Evolutionary conservation across 2,329 filamentous ascomycete species (phyloP).

Genomic region (Trichoderma breve): DNA sequence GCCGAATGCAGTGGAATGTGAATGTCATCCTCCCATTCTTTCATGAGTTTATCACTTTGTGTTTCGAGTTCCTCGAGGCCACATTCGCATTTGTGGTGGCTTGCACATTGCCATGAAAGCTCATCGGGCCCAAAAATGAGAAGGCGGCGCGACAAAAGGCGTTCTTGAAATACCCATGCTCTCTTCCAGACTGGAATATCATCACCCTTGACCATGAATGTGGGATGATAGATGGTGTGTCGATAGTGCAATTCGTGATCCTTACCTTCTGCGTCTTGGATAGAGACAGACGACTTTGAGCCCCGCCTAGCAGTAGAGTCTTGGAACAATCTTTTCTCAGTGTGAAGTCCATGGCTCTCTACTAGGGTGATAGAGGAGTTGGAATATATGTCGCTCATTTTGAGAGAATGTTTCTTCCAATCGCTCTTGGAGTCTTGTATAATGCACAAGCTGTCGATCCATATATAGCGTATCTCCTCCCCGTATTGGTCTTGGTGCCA

Average conservation of each 20-base stretch:
- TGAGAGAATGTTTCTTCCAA: slow-evolving; percentile 10
- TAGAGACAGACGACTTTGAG: not conserved
- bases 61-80: slow-evolving; percentile 5
- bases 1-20: not conserved
- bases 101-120: slow-evolving; percentile 16
- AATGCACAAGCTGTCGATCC: slow-evolving; percentile 20
- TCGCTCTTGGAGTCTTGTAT: slow-evolving; percentile 10
- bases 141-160: slow-evolving; percentile 12
- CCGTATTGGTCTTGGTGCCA: slow-evolving; percentile 14
- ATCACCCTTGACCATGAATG: slow-evolving; percentile 1
- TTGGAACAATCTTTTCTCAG: slow-evolving; percentile 5
- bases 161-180: slow-evolving; percentile 18
- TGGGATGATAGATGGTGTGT: slow-evolving; percentile 3
- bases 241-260: slow-evolving; percentile 1
- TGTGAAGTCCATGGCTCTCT: not conserved
- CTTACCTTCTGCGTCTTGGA: slow-evolving; percentile 1
- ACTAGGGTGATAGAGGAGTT: slow-evolving; percentile 11
- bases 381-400: slow-evolving; percentile 16
- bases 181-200: slow-evolving; percentile 4
- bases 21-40: slow-evolving; percentile 4
- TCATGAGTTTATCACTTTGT: not conserved
- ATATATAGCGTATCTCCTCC: slow-evolving; percentile 13
- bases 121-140: slow-evolving; percentile 15
- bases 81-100: slow-evolving; percentile 12
- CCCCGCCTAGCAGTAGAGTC: not conserved